Evolutionary conservation across 2,329 filamentous ascomycete genomes (phyloP).

Genomic region (Trichoderma sp.): DNA sequence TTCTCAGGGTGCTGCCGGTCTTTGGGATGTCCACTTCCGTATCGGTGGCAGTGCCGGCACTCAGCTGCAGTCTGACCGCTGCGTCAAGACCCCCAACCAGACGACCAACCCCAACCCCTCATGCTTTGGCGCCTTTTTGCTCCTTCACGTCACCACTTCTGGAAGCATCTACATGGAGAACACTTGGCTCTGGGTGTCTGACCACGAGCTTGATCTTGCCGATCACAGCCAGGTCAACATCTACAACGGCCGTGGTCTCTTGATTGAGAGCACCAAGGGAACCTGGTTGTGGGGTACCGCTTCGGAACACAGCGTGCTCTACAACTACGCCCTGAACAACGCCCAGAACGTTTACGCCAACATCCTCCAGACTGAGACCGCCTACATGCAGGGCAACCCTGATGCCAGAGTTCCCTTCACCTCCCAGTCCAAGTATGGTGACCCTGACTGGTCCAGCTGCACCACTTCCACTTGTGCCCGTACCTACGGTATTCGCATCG

Average conservation of each 20-base stretch:
- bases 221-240: conserved; percentile 80
- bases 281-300: conserved; percentile 81
- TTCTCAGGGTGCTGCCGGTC: conserved; percentile 68
- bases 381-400: conserved; percentile 84
- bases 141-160: conserved; percentile 64
- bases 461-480: conserved; percentile 62
- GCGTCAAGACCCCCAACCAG: conserved; percentile 71
- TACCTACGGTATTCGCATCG: conserved; percentile 73
- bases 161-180: conserved; percentile 82
- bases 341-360: conserved; percentile 80
- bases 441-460: conserved; percentile 70
- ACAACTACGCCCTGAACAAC: conserved; percentile 83
- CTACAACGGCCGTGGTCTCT: conserved; percentile 83
- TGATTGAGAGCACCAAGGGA: conserved; percentile 72
- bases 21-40: conserved; percentile 97
- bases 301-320: conserved; percentile 66
- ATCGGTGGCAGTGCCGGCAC: conserved; percentile 87
- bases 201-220: conserved; percentile 79
- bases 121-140: conserved; percentile 74
- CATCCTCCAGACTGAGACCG: conserved; percentile 85
- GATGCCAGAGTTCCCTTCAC: conserved; percentile 67
- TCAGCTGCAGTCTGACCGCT: conserved; percentile 75
- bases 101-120: conserved; percentile 62
- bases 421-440: conserved; percentile 57
- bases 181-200: conserved; percentile 85